Evolutionary conservation across 1,284 basidiomycete genomes (phyloP).

Genomic region (Papiliotrema nemorosa): DNA sequence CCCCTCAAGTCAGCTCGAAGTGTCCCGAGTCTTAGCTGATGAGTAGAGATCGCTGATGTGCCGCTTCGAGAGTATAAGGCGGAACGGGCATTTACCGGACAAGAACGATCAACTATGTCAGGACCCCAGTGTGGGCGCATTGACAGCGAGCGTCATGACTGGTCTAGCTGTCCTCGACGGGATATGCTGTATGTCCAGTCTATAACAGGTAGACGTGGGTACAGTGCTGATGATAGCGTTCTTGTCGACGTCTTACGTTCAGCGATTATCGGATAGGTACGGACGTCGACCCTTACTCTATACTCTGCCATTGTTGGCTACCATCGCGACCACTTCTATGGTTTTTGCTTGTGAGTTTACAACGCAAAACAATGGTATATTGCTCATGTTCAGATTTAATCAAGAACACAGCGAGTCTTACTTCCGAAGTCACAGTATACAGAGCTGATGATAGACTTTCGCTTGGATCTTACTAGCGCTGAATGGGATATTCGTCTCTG

Average conservation of each 20-base stretch:
- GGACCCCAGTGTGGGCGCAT: conserved; percentile 23
- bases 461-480: conserved; percentile 26
- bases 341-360: conserved; percentile 27
- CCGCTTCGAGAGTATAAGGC: conserved; percentile 14
- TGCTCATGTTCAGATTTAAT: not conserved
- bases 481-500: conserved; percentile 31
- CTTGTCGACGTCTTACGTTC: conserved; percentile 31
- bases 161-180: conserved; percentile 33
- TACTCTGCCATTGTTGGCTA: conserved; percentile 26
- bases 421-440: conserved; percentile 26
- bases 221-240: conserved; percentile 20
- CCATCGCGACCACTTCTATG: conserved; percentile 27
- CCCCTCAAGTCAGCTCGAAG: no score
- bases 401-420: conserved; percentile 8
- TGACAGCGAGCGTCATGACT: conserved; percentile 29
- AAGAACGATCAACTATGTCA: conserved; percentile 22
- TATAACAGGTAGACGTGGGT: not conserved
- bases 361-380: not conserved
- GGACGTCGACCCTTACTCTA: conserved; percentile 29
- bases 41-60: conserved; percentile 32
- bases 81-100: conserved; percentile 5
- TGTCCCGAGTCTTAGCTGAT: not conserved
- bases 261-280: conserved; percentile 25
- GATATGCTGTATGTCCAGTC: conserved; percentile 21
- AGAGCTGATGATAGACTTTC: not conserved